A percentile compares a stretch with the other conserved stretches of the same genome.
Conservation (phyloP, 345 rosid genomes). For the Citrus reticulata region DNA sequence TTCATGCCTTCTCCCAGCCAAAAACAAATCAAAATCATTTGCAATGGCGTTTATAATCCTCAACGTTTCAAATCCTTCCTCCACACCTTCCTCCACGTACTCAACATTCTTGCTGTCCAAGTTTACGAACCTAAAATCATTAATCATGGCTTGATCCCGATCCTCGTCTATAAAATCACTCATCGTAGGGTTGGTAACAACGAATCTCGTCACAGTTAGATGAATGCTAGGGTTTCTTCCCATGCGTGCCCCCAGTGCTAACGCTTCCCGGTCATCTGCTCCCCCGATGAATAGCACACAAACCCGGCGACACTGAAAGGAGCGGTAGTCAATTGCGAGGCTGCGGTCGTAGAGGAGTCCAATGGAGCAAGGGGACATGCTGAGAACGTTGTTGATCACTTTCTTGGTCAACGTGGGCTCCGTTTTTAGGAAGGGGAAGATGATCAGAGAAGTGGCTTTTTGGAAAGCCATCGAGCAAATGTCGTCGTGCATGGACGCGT, state of each 20-base stretch:
- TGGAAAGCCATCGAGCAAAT: not conserved
- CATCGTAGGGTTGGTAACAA: not conserved
- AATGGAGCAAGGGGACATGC: conserved; percentile 31
- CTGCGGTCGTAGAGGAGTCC: conserved; percentile 29
- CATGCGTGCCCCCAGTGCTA: conserved; percentile 25
- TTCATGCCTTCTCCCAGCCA: conserved; percentile 44
- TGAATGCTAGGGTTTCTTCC: not conserved
- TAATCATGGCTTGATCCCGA: conserved; percentile 23
- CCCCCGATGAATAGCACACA: not conserved
- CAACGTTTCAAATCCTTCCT: not conserved
- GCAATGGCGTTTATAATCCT: conserved; percentile 16
- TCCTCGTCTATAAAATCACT: conserved; percentile 25
- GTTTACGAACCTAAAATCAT: conserved; percentile 19
- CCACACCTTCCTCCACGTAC: not conserved
- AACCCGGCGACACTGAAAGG: not conserved
- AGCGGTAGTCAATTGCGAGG: not conserved
- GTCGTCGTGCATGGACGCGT: conserved; percentile 18
- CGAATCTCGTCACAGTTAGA: not conserved
- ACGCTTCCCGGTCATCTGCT: conserved; percentile 2
- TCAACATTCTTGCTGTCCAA: not conserved
- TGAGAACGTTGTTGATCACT: conserved; percentile 25
- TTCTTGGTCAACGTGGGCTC: conserved; percentile 11
- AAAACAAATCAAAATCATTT: conserved; percentile 28
- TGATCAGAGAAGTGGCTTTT: not conserved
- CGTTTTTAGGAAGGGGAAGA: not conserved